Evolutionary conservation across 305 asterid species (phyloP), one percentile per base, ranked within the genome.

Genomic region (Fraxinus floribunda): DNA sequence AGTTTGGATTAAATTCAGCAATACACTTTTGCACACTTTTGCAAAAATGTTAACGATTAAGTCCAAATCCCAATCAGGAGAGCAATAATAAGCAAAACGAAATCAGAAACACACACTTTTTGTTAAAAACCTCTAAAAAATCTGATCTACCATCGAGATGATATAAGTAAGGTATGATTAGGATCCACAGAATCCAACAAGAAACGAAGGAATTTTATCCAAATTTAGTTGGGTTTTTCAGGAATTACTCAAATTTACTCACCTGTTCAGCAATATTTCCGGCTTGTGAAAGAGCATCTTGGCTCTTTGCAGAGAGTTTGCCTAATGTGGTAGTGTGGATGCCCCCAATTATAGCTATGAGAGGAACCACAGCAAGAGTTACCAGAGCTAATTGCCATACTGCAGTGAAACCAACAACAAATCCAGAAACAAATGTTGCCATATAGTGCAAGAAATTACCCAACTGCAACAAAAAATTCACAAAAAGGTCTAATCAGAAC

Each of bases 401-500:
- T 73, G 99, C 99, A 18, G 97, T 94, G 85, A 94, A 96, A 6
- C 99, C 99, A 84, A 96, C 99, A 79, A 93, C 97, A 79, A 96
- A 94, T 70, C 98, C 99, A 77, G 98, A 91, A 18, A 94, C 94
- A 83, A 95, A 94, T 41, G 98, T 96, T 39, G 99, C 99, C 95
- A 96, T 91, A 89, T 96, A 96, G 87, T 96, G 99, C 89, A 96
- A 85, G 90, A 96, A 96, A 91, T 96, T 96, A 5, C 99, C 99
- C 94, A 96, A 80, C 98, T 96, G 95, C 83, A 80, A 5, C 32
- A 55, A 52, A 76, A 52, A 13, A 22, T 24, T 24, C 75, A 70
- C 0, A 73, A 79, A 79, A 74, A 6, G 49, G 2, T n/a, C 60
- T 18, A 73, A 81, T 87, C 72, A 89, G 77, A 79, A 78, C 79